Evolutionary conservation across 306 rosid species (phyloP).

Genomic region (Prunus dulcis): DNA sequence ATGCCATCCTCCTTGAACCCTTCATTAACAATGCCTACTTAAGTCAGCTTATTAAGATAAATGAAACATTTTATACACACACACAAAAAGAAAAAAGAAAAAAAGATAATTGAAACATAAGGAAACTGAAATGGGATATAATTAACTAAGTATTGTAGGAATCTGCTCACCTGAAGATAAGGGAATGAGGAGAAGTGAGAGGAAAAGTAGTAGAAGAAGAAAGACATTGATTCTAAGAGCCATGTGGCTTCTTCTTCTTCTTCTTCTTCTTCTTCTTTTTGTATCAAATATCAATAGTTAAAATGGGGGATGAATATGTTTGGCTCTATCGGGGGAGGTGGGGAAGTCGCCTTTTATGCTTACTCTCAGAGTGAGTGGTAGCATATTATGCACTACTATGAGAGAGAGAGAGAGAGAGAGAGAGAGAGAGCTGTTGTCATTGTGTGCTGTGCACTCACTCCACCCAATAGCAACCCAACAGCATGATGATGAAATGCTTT

Average conservation of each 20-base stretch:
- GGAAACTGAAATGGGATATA: not conserved
- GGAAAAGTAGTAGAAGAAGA: conserved; percentile 28
- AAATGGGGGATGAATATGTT: conserved; percentile 6
- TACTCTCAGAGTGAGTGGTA: not conserved
- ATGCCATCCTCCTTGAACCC: conserved; percentile 43
- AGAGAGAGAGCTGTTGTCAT: not conserved
- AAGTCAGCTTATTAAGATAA: not conserved
- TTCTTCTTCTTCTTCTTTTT: not conserved
- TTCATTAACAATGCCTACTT: conserved; percentile 42
- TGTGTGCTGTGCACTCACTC: not conserved
- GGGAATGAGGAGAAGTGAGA: conserved; percentile 46
- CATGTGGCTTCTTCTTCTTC: conserved; percentile 32
- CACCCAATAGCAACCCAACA: not conserved
- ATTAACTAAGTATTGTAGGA: not conserved
- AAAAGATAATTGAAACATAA: not conserved
- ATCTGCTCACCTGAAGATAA: conserved; percentile 51
- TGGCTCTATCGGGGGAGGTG: conserved; percentile 28
- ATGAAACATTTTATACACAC: not conserved
- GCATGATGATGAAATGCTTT: not conserved
- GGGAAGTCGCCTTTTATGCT: conserved; percentile 25
- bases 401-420: conserved; percentile 19
- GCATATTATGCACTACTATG: conserved; percentile 16
- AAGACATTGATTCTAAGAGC: conserved; percentile 39
- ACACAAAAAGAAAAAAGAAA: too few relatives aligned
- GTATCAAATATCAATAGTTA: not conserved